Conservation (phyloP, 192 early-diverging fungal genomes). For the Pilobolus umbonatus region DNA sequence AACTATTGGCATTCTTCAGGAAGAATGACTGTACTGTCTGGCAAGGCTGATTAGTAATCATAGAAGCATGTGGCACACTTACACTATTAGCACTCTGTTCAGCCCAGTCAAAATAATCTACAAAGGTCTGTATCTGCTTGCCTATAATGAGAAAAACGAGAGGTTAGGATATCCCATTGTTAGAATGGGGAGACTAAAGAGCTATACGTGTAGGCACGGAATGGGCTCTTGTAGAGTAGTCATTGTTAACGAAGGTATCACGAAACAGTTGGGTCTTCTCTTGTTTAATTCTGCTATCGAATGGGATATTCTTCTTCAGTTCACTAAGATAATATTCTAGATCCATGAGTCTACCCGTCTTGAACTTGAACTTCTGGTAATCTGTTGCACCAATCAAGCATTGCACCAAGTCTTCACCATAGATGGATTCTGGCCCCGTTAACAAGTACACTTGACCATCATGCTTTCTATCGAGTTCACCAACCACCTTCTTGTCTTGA, state of each 20-base stretch:
- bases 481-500: neutral
- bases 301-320: conserved; percentile 26
- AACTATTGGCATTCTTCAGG: conserved; percentile 27
- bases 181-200: neutral
- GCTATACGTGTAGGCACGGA: conserved; percentile 19
- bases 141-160: neutral
- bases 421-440: conserved; percentile 22
- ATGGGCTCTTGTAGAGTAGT: conserved; percentile 17
- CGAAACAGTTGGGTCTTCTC: conserved; percentile 22
- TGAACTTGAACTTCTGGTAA: conserved; percentile 12
- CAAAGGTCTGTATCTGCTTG: conserved; percentile 22
- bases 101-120: conserved; percentile 34
- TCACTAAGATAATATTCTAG: conserved; percentile 22
- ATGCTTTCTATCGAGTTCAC: conserved; percentile 15
- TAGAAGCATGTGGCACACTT: conserved; percentile 20
- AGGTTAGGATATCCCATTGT: neutral
- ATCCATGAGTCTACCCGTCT: conserved; percentile 21
- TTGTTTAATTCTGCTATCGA: conserved; percentile 27
- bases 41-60: conserved; percentile 19
- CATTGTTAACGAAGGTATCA: conserved; percentile 10
- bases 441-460: conserved; percentile 25
- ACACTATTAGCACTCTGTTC: conserved; percentile 20
- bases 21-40: conserved; percentile 22
- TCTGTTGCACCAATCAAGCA: conserved; percentile 16
- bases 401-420: conserved; percentile 21